Percentiles rank a stretch among this genome's conserved stretches.
phyloP scores from a whole-genome alignment of 148 eudicot species.

The Rhododendron vialii region DNA sequence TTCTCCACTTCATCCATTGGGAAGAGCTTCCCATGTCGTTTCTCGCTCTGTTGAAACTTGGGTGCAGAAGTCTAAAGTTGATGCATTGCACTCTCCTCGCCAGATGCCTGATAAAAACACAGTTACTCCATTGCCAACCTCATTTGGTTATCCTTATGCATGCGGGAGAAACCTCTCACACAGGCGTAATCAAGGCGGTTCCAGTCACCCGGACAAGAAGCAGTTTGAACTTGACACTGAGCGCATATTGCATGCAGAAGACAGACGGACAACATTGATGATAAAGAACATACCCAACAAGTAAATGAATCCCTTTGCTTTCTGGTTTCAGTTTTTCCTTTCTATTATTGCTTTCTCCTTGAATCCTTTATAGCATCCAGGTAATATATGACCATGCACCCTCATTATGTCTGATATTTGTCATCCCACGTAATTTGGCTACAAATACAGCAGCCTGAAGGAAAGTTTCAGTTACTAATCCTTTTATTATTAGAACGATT shows the following conservation, averaged over 20 bases:
- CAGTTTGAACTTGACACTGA: conserved; percentile 76
- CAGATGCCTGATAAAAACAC: conserved; percentile 38
- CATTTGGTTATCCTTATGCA: conserved; percentile 13
- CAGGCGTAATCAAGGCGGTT: conserved; percentile 44
- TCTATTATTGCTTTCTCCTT: neutral
- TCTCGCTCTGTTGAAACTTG: conserved; percentile 27
- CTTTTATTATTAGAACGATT: neutral
- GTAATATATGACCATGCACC: neutral
- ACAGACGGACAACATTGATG: conserved; percentile 65
- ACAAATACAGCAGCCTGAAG: neutral
- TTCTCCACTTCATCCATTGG: conserved; percentile 41
- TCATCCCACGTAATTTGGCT: neutral
- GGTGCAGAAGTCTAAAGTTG: conserved; percentile 31
- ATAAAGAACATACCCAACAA: conserved; percentile 82
- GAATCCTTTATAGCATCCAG: neutral
- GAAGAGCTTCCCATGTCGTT: conserved; percentile 37
- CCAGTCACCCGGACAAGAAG: conserved; percentile 53
- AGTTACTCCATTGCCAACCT: conserved; percentile 21
- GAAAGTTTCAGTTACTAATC: neutral
- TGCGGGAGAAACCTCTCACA: conserved; percentile 45
- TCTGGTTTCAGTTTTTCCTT: neutral
- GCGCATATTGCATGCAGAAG: conserved; percentile 61
- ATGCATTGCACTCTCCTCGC: conserved; percentile 36
- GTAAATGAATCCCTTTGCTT: conserved; percentile 26
- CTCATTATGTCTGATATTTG: neutral